Evolutionary conservation across 208 protist species (phyloP), one percentile per base, ranked within the genome.

Genomic region (Leishmania guyanensis): DNA sequence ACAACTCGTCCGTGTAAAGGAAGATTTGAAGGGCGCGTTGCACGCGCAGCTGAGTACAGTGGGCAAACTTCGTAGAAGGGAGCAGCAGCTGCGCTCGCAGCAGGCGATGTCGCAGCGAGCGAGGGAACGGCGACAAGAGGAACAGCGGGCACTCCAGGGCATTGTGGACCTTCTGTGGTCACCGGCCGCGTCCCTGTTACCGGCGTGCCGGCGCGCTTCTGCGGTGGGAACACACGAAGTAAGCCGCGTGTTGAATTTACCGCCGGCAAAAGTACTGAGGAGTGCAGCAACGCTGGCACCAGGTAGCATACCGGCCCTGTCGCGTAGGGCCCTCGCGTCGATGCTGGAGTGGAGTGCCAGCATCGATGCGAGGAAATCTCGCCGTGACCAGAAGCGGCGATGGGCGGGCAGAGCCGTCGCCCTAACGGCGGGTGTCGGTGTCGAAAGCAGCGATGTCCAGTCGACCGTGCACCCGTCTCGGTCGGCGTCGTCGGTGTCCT

Each of bases 1-100:
- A 39, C 46, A 75, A 3, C 85, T 89, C 3, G 66, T 88, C 6
- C n/a, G 75, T 6, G 72, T 79, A 5, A 88, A 85, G 39, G 83
- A 82, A 36, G 51, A 84, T 50, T 70, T 88, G 54, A 85, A 85
- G 51, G 62, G 56, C 5, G 79, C 88, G 5, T 81, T 91, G 46
- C 77, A 80, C 5, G 76, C 69, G 8, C 84, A 86, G 73, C 77
- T 90, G 20, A 5, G 16, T 26, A 75, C 77, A 0, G 74, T 82
- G 10, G 53, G 17, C 9, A 66, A 54, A 43, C 69, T 80, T 17
- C n/a, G 53, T 0, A 43, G 75, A 36, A 36, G 26, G 36, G 82
- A 86, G 77, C 64, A 68, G 73, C 73, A 77, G 78, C 60, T 62
- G 54, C 78, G 78, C n/a, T 29, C 43, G 12, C 48, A 79, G 39